Evolutionary conservation across 2,329 filamentous ascomycete species (phyloP), one percentile per base, ranked within the genome.

Genomic region (Sphaerostilbella broomeana): DNA sequence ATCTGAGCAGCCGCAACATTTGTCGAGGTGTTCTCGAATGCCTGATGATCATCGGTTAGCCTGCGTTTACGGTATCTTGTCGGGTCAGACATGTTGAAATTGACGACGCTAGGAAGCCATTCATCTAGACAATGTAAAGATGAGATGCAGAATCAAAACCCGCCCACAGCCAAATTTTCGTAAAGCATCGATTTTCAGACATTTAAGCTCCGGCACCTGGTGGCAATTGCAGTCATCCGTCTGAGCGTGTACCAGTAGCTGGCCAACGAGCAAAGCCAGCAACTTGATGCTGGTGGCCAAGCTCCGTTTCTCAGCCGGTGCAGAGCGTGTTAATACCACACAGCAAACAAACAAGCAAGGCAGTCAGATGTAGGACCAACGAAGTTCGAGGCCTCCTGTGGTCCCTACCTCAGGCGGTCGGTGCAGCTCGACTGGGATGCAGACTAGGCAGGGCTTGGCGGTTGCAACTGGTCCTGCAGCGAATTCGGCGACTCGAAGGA

Each of bases 1-100:
- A 98, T 98, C 73, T 98, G 92, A 45, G 89, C 94, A 41, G 92
- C 92, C 47, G 92, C 92, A 51, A 98, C 90, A 57, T 87, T 95
- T 60, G 92, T 98, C 41, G 90, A 95, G 54, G 92, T 94, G 79
- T 97, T 97, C 70, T 98, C 92, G 65, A 98, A 98, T 47, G 92
- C 92, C 92, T 97, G 56, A 26, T 19, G 3, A 40, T 38, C 37
- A 16, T 40, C 34, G 8, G 48, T 63, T 53, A 62, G 56, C 52
- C 38, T 27, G 26, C 18, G 42, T 18, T 31, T 28, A 19, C 16
- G 13, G 33, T 16, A 17, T 12, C 13, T 28, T 26, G 32, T 19
- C 24, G 33, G 15, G 29, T 29, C 35, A 38, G 35, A 16, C 33
- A 37, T 40, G 25, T 35, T 35, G 31, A 18, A 18, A 13, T 22